phyloP scores from a whole-genome alignment of 306 rosid genomes.

The Trifolium repens region DNA sequence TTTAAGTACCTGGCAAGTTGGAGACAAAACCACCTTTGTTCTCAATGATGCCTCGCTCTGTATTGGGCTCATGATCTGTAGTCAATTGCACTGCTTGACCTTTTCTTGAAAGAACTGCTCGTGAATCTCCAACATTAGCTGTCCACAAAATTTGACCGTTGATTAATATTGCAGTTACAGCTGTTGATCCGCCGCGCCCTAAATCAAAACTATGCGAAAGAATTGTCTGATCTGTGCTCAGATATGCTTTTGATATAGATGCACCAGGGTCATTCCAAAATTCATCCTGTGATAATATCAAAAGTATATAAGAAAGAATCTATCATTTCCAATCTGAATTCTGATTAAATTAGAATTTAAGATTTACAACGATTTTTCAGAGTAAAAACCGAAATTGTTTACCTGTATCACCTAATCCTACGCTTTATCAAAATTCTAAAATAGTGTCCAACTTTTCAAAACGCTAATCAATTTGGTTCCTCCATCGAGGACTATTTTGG shows the following conservation, averaged over 20 bases:
- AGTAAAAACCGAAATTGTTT: background rate
- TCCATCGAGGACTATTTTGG: background rate
- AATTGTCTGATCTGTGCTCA: slow-evolving; percentile 82
- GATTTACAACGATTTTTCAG: slow-evolving; percentile 2
- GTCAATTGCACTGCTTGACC: slow-evolving; percentile 83
- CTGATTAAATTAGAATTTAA: slow-evolving; percentile 13
- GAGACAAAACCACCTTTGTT: slow-evolving; percentile 92
- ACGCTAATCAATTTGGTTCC: background rate
- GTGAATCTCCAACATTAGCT: slow-evolving; percentile 60
- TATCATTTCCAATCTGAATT: slow-evolving; percentile 1
- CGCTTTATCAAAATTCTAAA: background rate
- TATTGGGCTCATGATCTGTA: slow-evolving; percentile 82
- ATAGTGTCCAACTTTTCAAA: background rate
- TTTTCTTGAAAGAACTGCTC: slow-evolving; percentile 80
- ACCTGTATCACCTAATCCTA: background rate
- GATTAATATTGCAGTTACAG: slow-evolving; percentile 84
- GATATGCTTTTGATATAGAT: slow-evolving; percentile 79
- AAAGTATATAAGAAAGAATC: slow-evolving; percentile 38
- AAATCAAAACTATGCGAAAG: slow-evolving; percentile 81
- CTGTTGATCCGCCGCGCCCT: slow-evolving; percentile 93
- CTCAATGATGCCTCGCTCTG: slow-evolving; percentile 78
- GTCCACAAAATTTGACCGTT: slow-evolving; percentile 55
- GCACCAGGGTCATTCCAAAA: slow-evolving; percentile 53
- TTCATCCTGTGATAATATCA: slow-evolving; percentile 22
- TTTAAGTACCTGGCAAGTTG: slow-evolving; percentile 77